Evolutionary conservation across 257 asterid genomes (phyloP), one percentile per base, ranked within the genome.

Genomic region (Nyctanthes arbortristis): DNA sequence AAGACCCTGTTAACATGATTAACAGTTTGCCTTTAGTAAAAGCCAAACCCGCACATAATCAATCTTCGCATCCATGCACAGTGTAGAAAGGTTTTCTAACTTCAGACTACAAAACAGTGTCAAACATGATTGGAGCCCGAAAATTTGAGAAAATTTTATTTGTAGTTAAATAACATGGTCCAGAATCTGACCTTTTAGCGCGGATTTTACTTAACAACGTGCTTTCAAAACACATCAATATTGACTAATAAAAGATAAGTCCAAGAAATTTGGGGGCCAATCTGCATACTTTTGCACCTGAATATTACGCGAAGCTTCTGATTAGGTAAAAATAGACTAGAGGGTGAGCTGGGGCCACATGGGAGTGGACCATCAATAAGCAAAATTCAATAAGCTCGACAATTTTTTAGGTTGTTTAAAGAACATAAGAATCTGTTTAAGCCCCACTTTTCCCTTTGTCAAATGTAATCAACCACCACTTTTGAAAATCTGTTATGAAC

Each of bases 1-100:
- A 61, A 89, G 96, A 34, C 99, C 99, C 98, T 90, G 81, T 29
- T 25, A 14, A 67, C 37, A 70, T 31, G 29, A 45, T 36, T 3
- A 9, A 58, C 20, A 27, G 39, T 20, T 3, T 35, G 16, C 22
- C 24, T 18, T 67, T 8, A 66, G 77, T 68, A 1, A 24, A 58
- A 67, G 52, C 11, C 16, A 4, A 37, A 57, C 24, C 29, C 20
- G 25, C 1, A 55, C 54, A 16, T 35, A 13, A 57, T 37, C 14
- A 16, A 40, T 5, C 16, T 16, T 40, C 16, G 4, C 3, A 10
- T 43, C n/a, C 24, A 1, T 0, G 24, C n/a, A n/a, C n/a, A n/a
- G n/a, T n/a, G n/a, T n/a, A n/a, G 54, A 43, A 20, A 3, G 13
- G 14, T 39, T 40, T 14, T 40, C 16, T 40, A 40, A 40, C 49